Conservation (phyloP, 2,329 filamentous ascomycete species). For the Raffaelea ambrosiae region DNA sequence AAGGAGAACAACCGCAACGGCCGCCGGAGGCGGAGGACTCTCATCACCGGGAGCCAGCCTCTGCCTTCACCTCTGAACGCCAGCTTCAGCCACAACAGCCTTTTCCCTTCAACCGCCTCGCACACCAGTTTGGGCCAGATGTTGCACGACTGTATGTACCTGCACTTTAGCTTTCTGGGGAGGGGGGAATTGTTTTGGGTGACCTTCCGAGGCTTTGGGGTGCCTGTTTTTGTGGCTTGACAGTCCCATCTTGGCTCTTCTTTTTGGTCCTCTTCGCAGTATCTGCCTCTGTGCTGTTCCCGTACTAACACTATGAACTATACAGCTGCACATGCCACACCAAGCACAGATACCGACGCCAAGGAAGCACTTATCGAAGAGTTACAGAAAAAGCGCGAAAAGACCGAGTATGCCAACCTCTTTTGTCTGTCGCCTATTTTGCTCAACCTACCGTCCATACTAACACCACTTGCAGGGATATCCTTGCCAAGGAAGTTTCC, state of each 20-base stretch:
- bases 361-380: slow-evolving; percentile 37
- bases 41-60: slow-evolving; percentile 96
- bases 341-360: slow-evolving; percentile 30
- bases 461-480: too few relatives aligned
- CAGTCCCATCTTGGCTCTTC: background rate
- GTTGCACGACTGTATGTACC: slow-evolving; percentile 54
- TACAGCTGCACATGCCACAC: background rate
- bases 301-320: background rate
- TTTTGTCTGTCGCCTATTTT: too few relatives aligned
- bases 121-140: slow-evolving; percentile 77
- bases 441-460: too few relatives aligned
- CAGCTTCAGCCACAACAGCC: slow-evolving; percentile 72
- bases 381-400: slow-evolving; percentile 76
- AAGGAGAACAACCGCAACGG: slow-evolving; percentile 92
- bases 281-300: background rate
- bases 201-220: too few relatives aligned
- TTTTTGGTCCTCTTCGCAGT: background rate
- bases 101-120: slow-evolving; percentile 54
- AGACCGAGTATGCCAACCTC: slow-evolving; percentile 71
- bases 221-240: background rate
- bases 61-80: slow-evolving; percentile 90
- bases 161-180: too few relatives aligned
- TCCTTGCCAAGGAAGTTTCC: slow-evolving; percentile 86
- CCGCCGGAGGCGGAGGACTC: slow-evolving; percentile 75
- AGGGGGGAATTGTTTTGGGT: too few relatives aligned